These are phyloP conservation scores for Sporothrix pallida DNA, from an alignment of 2,329 filamentous ascomycete genomes.

Conservation along the genomic window DNA sequence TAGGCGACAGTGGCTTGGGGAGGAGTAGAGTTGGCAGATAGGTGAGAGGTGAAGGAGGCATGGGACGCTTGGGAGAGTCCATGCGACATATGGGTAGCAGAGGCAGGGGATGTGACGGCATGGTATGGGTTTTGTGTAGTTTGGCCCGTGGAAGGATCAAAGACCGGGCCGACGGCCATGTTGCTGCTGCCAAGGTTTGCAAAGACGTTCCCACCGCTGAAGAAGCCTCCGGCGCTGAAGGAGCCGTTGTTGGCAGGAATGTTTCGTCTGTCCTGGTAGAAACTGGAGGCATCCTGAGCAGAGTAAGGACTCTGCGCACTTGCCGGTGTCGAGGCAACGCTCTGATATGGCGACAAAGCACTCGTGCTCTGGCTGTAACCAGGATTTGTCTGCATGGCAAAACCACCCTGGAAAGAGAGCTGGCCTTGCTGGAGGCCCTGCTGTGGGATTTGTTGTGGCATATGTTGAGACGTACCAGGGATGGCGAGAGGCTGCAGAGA, in stretches of 20 bases:
- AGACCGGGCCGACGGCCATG: background rate
- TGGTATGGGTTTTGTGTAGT: slow-evolving; percentile 2
- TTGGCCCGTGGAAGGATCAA: background rate
- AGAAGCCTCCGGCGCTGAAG: background rate
- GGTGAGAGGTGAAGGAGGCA: background rate
- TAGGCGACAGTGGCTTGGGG: slow-evolving; percentile 11
- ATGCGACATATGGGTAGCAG: background rate
- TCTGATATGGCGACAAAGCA: background rate
- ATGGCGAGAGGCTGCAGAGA: slow-evolving; percentile 7
- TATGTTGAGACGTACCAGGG: background rate
- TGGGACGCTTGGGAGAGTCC: background rate
- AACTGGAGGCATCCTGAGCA: background rate
- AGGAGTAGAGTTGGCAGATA: background rate
- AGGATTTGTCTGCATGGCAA: background rate
- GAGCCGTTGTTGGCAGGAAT: background rate
- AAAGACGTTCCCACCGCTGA: background rate
- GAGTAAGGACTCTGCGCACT: background rate
- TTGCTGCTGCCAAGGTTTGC: background rate
- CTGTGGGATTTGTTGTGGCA: background rate
- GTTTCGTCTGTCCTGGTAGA: background rate
- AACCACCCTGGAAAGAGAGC: background rate
- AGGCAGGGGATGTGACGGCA: background rate
- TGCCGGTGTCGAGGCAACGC: background rate
- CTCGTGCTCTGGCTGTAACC: background rate
- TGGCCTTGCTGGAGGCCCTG: background rate